Conservation (phyloP, 2,329 filamentous ascomycete species). For the Penicillium sclerotiorum region DNA sequence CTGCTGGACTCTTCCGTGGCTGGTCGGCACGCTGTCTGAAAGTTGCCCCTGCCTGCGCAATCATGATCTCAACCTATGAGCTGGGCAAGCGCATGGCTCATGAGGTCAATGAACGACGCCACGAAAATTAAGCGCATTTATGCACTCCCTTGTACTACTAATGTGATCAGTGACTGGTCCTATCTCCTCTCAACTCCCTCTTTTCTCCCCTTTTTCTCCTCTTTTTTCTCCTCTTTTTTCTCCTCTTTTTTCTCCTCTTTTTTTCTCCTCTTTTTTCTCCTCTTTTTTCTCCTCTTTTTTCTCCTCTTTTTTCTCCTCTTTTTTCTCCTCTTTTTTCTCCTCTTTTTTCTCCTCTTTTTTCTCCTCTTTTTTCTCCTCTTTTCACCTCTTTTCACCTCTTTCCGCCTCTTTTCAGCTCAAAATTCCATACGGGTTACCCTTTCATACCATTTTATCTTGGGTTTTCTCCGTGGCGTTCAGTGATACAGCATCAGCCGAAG, state of each 20-base stretch:
- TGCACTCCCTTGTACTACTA: slow-evolving; percentile 20
- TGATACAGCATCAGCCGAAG: slow-evolving; percentile 28
- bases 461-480: slow-evolving; percentile 19
- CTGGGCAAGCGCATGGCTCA: slow-evolving; percentile 87
- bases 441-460: too few species aligned
- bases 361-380: neutral
- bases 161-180: too few species aligned
- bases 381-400: neutral
- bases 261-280: too few species aligned
- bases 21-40: slow-evolving; percentile 92
- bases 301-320: too few species aligned
- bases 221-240: too few species aligned
- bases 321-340: slow-evolving; percentile 20
- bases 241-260: too few species aligned
- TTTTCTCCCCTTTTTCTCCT: too few species aligned
- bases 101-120: slow-evolving; percentile 66
- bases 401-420: too few species aligned
- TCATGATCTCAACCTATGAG: slow-evolving; percentile 99
- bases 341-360: slow-evolving; percentile 15
- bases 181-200: too few species aligned
- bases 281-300: too few species aligned
- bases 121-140: slow-evolving; percentile 18
- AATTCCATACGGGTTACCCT: too few species aligned
- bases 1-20: slow-evolving; percentile 80
- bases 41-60: slow-evolving; percentile 93